Conservation (phyloP, 345 rosid species). For the Geranium rotundifolium region DNA sequence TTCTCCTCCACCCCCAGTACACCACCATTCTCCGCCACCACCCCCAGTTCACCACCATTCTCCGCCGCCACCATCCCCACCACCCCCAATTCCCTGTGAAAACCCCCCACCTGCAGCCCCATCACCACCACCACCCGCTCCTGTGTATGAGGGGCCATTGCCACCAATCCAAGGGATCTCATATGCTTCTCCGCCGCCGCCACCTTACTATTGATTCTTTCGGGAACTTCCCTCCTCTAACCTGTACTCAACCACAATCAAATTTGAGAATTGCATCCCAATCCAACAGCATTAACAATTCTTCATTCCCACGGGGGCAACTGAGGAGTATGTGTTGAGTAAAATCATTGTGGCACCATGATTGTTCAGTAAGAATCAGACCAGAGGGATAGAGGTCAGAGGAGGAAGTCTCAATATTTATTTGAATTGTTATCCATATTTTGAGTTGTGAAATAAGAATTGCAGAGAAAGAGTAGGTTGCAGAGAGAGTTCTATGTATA, state of each 20-base stretch:
- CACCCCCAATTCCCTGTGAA: constrained; percentile 10
- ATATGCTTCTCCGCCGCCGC: constrained; percentile 97
- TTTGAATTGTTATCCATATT: constrained; percentile 45
- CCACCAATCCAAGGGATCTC: constrained; percentile 75
- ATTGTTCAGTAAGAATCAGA: no score
- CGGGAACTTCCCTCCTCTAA: constrained; percentile 40
- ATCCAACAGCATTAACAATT: no score
- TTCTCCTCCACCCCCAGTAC: constrained; percentile 23
- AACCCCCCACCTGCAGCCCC: constrained; percentile 15
- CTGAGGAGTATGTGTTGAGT: no score
- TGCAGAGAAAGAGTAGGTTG: constrained; percentile 29
- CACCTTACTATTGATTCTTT: constrained; percentile 92
- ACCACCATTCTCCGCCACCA: constrained; percentile 17
- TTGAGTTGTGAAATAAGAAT: constrained; percentile 24
- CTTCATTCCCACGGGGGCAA: no score
- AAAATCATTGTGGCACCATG: no score
- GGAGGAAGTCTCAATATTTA: constrained; percentile 40
- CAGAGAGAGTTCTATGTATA: constrained; percentile 54
- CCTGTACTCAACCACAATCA: constrained; percentile 6
- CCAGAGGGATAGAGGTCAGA: constrained; percentile 26
- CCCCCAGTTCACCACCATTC: constrained; percentile 29
- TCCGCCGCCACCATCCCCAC: constrained; percentile 22
- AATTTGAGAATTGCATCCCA: background rate
- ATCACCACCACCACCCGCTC: constrained; percentile 48
- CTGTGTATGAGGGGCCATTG: constrained; percentile 72